These are phyloP conservation scores for Flammula alnicola DNA, from an alignment of 1,284 basidiomycete genomes.

Conservation along the genomic window DNA sequence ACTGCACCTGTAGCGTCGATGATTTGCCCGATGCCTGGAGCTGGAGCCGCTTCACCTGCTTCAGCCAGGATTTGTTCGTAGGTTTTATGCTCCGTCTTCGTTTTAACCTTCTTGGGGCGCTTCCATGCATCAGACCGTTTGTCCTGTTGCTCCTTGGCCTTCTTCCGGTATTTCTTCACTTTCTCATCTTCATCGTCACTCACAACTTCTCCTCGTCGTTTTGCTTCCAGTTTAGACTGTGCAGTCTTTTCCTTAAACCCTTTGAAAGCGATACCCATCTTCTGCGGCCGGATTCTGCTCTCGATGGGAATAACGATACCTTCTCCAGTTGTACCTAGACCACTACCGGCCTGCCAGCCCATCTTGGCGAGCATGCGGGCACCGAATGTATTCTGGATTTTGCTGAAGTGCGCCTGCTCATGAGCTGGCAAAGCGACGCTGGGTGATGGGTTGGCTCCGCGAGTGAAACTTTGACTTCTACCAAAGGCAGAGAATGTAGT, in stretches of 20 bases:
- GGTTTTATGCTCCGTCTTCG: slow-evolving; percentile 88
- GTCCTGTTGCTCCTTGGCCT: slow-evolving; percentile 58
- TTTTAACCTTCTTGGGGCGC: slow-evolving; percentile 83
- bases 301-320: slow-evolving; percentile 92
- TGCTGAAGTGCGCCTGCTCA: slow-evolving; percentile 82
- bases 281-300: slow-evolving; percentile 79
- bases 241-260: slow-evolving; percentile 89
- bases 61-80: slow-evolving; percentile 94
- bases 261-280: slow-evolving; percentile 85
- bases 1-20: slow-evolving; percentile 94
- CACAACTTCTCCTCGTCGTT: slow-evolving; percentile 71
- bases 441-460: slow-evolving; percentile 49
- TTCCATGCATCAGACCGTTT: slow-evolving; percentile 78
- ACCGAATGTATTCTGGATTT: slow-evolving; percentile 78
- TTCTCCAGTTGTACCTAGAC: slow-evolving; percentile 78
- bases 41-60: slow-evolving; percentile 63
- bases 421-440: slow-evolving; percentile 59
- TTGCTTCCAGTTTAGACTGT: slow-evolving; percentile 85
- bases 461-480: slow-evolving; percentile 54
- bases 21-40: slow-evolving; percentile 77
- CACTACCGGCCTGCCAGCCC: slow-evolving; percentile 89
- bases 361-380: slow-evolving; percentile 91
- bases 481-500: slow-evolving; percentile 42
- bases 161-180: slow-evolving; percentile 50
- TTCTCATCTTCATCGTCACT: slow-evolving; percentile 74